These are phyloP conservation scores for Neonectria hederae DNA, from an alignment of 2,329 filamentous ascomycete genomes.

Conservation along the genomic window DNA sequence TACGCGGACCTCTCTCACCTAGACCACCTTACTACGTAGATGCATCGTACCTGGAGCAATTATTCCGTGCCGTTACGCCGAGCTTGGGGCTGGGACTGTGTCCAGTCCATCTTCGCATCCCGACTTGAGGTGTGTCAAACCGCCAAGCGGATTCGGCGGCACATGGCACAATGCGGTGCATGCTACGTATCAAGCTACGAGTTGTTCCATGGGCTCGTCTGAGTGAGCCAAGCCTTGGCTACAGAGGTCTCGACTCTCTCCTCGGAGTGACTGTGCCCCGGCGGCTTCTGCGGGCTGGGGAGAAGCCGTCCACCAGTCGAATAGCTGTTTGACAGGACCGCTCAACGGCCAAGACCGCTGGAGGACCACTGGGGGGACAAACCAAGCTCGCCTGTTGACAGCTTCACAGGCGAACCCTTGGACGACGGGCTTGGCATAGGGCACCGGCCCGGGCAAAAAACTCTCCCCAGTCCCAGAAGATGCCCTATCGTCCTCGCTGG, in stretches of 20 bases:
- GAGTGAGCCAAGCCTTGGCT: slow-evolving; percentile 43
- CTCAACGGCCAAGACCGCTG: slow-evolving; percentile 24
- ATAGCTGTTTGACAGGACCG: slow-evolving; percentile 4
- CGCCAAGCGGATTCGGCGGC: slow-evolving; percentile 37
- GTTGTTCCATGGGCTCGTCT: slow-evolving; percentile 27
- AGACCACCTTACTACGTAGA: neutral
- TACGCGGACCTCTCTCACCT: neutral
- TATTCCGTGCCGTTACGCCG: neutral
- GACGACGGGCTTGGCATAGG: slow-evolving; percentile 17
- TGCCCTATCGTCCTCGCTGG: slow-evolving; percentile 20
- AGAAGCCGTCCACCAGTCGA: slow-evolving; percentile 1
- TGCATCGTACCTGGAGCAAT: neutral
- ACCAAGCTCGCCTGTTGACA: slow-evolving; percentile 7
- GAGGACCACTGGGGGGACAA: slow-evolving; percentile 1
- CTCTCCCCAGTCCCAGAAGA: slow-evolving; percentile 17
- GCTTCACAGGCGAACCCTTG: slow-evolving; percentile 9
- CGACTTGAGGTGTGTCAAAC: slow-evolving; percentile 23
- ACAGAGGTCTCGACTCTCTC: slow-evolving; percentile 39
- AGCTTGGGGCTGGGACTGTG: neutral
- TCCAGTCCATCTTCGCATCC: slow-evolving; percentile 4
- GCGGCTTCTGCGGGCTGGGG: slow-evolving; percentile 31
- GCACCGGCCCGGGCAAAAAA: slow-evolving; percentile 10
- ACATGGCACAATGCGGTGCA: slow-evolving; percentile 28
- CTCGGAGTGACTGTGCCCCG: slow-evolving; percentile 22
- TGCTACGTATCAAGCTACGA: slow-evolving; percentile 18